Evolutionary conservation across 2,329 filamentous ascomycete genomes (phyloP).

Genomic region (Fusarium zealandicum): DNA sequence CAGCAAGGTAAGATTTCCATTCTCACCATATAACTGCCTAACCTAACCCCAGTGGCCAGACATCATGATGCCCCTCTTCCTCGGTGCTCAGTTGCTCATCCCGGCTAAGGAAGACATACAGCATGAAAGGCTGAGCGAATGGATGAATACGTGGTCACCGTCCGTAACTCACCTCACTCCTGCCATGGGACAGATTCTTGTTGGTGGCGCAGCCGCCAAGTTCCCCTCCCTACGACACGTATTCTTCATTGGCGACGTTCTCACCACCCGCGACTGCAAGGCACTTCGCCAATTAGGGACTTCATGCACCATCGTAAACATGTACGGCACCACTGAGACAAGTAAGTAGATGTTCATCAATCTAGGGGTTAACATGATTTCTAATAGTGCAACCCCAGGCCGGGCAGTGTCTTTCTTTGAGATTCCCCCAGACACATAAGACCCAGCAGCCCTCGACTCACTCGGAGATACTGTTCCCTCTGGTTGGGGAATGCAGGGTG

Average conservation of each 20-base stretch:
- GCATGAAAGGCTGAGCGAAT: constrained; percentile 91
- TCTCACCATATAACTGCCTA: background rate
- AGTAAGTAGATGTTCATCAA: background rate
- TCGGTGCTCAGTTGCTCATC: constrained; percentile 80
- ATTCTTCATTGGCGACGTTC: constrained; percentile 92
- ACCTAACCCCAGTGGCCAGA: constrained; percentile 52
- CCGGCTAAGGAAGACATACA: constrained; percentile 84
- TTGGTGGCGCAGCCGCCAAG: constrained; percentile 77
- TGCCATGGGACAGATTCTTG: constrained; percentile 92
- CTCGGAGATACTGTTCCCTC: constrained; percentile 77
- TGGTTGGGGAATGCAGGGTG: constrained; percentile 84
- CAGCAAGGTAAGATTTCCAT: constrained; percentile 57
- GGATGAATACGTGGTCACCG: constrained; percentile 73
- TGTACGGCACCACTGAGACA: constrained; percentile 14
- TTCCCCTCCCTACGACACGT: constrained; percentile 68
- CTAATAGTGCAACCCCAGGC: background rate
- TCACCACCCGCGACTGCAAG: constrained; percentile 83
- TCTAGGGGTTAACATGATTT: too few species aligned
- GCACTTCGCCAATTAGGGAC: constrained; percentile 73
- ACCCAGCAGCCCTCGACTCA: constrained; percentile 58
- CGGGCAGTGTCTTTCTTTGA: constrained; percentile 83
- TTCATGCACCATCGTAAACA: constrained; percentile 6
- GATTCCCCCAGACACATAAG: constrained; percentile 69
- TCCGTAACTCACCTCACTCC: constrained; percentile 82
- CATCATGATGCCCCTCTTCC: constrained; percentile 88